Conservation (phyloP, 2,329 filamentous ascomycete species). For the Lecanoromycetidae sp. region DNA sequence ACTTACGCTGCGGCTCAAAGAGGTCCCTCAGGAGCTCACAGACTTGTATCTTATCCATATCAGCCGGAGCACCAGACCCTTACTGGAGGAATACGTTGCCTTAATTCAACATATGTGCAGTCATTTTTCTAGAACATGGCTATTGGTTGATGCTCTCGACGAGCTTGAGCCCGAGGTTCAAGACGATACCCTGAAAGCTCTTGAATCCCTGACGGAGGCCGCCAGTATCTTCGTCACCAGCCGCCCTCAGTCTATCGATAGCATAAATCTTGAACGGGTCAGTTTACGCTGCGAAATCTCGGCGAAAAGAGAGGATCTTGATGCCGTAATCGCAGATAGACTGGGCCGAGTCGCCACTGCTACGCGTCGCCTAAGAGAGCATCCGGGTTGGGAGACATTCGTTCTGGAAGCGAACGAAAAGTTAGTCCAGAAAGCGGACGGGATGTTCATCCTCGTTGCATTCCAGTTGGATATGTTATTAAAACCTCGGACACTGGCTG, state of each 20-base stretch:
- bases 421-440: background rate
- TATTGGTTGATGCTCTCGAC: conserved; percentile 4
- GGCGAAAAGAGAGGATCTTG: background rate
- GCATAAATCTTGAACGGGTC: background rate
- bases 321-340: background rate
- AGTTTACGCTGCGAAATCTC: background rate
- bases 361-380: background rate
- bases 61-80: background rate
- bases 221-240: background rate
- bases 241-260: background rate
- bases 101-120: background rate
- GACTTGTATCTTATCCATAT: background rate
- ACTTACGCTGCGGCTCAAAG: background rate
- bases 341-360: background rate
- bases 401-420: background rate
- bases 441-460: background rate
- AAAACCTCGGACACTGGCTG: background rate
- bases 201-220: background rate
- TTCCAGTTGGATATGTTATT: conserved; percentile 1
- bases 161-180: background rate
- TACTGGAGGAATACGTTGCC: background rate
- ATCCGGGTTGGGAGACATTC: background rate
- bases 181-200: background rate
- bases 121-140: background rate
- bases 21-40: background rate